Conservation (phyloP, 2,329 filamentous ascomycete species). For the Sclerotinia sclerotiorum region DNA sequence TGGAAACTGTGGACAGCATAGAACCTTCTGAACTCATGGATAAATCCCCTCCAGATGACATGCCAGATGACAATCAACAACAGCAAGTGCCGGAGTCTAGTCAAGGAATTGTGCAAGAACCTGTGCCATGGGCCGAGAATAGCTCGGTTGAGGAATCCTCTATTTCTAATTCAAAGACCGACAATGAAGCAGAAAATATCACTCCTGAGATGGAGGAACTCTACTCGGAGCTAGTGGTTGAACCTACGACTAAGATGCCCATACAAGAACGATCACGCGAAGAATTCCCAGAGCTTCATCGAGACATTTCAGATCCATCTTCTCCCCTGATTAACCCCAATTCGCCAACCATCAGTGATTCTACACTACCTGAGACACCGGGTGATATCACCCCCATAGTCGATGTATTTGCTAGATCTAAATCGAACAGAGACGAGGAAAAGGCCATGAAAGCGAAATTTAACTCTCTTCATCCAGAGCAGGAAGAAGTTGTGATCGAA, state of each 20-base stretch:
- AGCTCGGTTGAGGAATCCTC: conserved; percentile 23
- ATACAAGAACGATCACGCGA: not conserved
- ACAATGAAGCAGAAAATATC: not conserved
- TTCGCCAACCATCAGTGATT: not conserved
- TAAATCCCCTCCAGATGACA: not conserved
- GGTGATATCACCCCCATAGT: not conserved
- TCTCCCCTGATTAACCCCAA: not conserved
- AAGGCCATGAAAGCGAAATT: not conserved
- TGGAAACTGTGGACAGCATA: not conserved
- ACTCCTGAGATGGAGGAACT: not conserved
- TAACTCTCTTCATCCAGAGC: not conserved
- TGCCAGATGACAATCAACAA: not conserved
- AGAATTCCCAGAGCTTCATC: not conserved
- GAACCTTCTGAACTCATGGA: not conserved
- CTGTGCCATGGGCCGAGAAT: conserved; percentile 8
- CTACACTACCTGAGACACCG: not conserved
- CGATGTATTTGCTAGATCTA: not conserved
- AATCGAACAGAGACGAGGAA: not conserved
- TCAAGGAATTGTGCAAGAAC: conserved; percentile 15
- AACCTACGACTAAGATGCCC: not conserved
- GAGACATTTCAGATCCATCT: not conserved
- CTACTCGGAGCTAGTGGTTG: not conserved
- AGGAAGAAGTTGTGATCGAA: conserved; percentile 9
- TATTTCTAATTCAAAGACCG: conserved; percentile 28
- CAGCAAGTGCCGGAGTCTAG: conserved; percentile 16